Conservation (phyloP, 140 eudicot species). For the Ambrosia hybrid region DNA sequence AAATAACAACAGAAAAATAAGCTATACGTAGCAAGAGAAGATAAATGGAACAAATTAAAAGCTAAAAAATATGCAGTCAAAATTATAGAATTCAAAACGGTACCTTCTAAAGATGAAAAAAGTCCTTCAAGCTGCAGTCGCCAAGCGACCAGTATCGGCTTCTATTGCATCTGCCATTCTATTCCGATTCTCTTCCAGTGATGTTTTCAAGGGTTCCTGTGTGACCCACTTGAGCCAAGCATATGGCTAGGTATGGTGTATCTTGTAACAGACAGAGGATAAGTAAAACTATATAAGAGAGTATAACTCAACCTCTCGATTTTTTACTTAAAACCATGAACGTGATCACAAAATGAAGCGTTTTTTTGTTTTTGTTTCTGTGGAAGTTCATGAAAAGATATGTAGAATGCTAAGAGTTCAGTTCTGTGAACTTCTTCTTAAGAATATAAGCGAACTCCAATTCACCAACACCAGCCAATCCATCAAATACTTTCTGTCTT, state of each 20-base stretch:
- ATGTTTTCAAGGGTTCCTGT: conserved; percentile 36
- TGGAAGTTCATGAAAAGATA: background rate
- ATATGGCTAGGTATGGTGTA: too few relatives aligned
- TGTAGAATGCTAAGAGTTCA: conserved; percentile 50
- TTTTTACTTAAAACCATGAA: conserved; percentile 7
- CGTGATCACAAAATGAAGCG: conserved; percentile 52
- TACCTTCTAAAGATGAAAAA: conserved; percentile 37
- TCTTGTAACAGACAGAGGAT: too few relatives aligned
- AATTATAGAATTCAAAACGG: conserved; percentile 34
- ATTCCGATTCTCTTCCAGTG: conserved; percentile 42
- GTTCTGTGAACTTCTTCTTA: conserved; percentile 55
- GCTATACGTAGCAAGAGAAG: conserved; percentile 47
- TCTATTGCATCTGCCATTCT: conserved; percentile 48
- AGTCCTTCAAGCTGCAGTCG: conserved; percentile 45
- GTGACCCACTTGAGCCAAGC: conserved; percentile 22
- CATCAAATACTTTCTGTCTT: conserved; percentile 73
- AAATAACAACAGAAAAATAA: conserved; percentile 31
- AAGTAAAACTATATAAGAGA: conserved; percentile 42
- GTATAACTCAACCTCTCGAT: background rate
- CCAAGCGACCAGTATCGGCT: conserved; percentile 55
- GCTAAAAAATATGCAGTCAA: conserved; percentile 20
- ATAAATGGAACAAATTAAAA: conserved; percentile 31
- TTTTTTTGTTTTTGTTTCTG: background rate
- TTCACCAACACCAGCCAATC: conserved; percentile 61
- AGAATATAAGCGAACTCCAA: conserved; percentile 65